Evolutionary conservation across 352 stramenopile species (phyloP).

Genomic region (Globisporangium echinulatum): DNA sequence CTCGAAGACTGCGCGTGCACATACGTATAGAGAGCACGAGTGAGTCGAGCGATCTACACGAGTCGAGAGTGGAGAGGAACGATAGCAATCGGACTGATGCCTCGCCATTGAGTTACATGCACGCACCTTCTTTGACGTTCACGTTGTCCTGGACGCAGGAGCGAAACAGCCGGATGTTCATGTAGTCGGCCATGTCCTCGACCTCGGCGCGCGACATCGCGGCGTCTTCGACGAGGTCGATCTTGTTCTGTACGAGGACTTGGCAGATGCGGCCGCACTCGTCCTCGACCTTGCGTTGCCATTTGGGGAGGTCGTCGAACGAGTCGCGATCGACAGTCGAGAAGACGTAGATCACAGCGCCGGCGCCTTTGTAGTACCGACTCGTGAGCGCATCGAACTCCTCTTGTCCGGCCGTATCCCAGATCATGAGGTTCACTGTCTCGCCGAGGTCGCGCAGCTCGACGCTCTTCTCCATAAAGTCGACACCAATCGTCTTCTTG

Average conservation of each 20-base stretch:
- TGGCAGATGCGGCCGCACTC: constrained; percentile 60
- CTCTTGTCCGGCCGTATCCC: constrained; percentile 77
- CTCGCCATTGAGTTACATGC: too few species aligned
- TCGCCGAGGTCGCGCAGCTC: constrained; percentile 51
- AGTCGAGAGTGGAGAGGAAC: background rate
- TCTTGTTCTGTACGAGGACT: constrained; percentile 75
- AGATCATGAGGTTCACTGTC: constrained; percentile 76
- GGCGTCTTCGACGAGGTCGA: constrained; percentile 57
- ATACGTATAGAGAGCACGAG: background rate
- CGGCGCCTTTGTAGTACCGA: constrained; percentile 71
- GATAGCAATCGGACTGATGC: background rate
- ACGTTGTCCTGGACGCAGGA: constrained; percentile 67
- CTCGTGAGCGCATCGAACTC: constrained; percentile 76
- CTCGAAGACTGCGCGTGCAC: constrained; percentile 38
- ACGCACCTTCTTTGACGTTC: constrained; percentile 57
- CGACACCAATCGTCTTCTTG: constrained; percentile 82
- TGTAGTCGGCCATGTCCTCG: constrained; percentile 53
- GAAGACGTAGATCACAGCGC: constrained; percentile 71
- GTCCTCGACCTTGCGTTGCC: constrained; percentile 64
- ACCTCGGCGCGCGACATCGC: constrained; percentile 54
- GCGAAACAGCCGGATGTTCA: constrained; percentile 52
- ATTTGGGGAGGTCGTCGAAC: constrained; percentile 63
- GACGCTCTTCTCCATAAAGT: constrained; percentile 82
- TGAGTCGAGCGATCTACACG: background rate
- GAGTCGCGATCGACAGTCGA: constrained; percentile 65